Evolutionary conservation across 2,329 filamentous ascomycete species (phyloP).

Genomic region (Trichoderma afroharzianum): DNA sequence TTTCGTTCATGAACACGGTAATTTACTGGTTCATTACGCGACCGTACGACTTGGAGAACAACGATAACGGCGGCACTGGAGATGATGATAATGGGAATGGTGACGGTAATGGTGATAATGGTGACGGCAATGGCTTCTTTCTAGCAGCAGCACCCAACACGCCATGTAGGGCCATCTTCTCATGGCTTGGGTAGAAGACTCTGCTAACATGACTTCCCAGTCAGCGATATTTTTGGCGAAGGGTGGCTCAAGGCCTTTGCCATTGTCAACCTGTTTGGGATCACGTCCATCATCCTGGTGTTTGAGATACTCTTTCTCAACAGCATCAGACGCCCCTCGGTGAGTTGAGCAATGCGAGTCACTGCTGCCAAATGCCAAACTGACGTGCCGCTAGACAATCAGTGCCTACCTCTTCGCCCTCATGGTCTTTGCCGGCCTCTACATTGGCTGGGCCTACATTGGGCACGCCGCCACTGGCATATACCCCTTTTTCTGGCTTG

Average conservation of each 20-base stretch:
- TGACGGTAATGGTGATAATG: not conserved
- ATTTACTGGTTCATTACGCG: slow-evolving; percentile 47
- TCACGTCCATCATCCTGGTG: slow-evolving; percentile 42
- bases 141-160: not conserved
- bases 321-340: slow-evolving; percentile 50
- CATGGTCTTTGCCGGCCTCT: slow-evolving; percentile 39
- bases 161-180: slow-evolving; percentile 9
- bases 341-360: slow-evolving; percentile 28
- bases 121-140: not conserved
- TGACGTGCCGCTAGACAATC: slow-evolving; percentile 38
- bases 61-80: not conserved
- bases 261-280: slow-evolving; percentile 44
- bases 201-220: slow-evolving; percentile 29
- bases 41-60: slow-evolving; percentile 25
- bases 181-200: not conserved
- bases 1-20: slow-evolving; percentile 47
- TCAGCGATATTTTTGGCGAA: slow-evolving; percentile 46
- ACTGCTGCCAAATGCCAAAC: not conserved
- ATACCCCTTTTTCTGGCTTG: slow-evolving; percentile 50
- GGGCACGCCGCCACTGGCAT: slow-evolving; percentile 45
- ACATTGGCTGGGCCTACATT: slow-evolving; percentile 48
- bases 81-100: not conserved
- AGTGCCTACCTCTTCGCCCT: slow-evolving; percentile 42
- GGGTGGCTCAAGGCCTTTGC: slow-evolving; percentile 46
- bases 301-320: slow-evolving; percentile 49